phyloP scores from a whole-genome alignment of 1,284 basidiomycete genomes.

The Sparassis latifolia region DNA sequence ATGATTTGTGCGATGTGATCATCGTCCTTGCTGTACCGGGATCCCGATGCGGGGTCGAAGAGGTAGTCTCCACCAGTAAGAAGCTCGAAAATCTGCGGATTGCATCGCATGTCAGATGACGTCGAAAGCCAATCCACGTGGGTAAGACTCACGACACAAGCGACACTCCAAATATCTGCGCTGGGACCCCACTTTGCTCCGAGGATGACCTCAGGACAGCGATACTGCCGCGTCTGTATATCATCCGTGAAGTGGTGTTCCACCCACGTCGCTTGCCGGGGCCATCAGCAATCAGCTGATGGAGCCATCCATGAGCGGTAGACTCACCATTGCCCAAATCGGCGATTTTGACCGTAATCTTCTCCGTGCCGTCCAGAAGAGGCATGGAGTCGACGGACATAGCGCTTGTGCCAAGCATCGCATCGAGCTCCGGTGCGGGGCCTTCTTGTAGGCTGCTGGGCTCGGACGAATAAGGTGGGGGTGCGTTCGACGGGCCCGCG shows the following conservation, averaged over 20 bases:
- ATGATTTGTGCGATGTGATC: constrained; percentile 99
- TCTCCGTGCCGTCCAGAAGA: constrained; percentile 42
- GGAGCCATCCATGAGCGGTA: constrained; percentile 4
- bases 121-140: neutral
- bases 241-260: constrained; percentile 95
- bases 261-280: constrained; percentile 66
- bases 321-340: constrained; percentile 86
- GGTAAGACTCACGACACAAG: constrained; percentile 70
- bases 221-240: constrained; percentile 95
- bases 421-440: constrained; percentile 23
- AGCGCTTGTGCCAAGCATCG: constrained; percentile 19
- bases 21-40: constrained; percentile 89
- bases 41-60: constrained; percentile 77
- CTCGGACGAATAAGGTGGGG: constrained; percentile 18
- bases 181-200: constrained; percentile 92
- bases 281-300: constrained; percentile 1
- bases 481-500: constrained; percentile 1
- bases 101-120: neutral
- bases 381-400: constrained; percentile 33
- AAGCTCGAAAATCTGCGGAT: constrained; percentile 81
- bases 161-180: constrained; percentile 95
- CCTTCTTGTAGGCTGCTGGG: constrained; percentile 10
- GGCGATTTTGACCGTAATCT: constrained; percentile 98
- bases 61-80: constrained; percentile 89
- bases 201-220: constrained; percentile 95